These are phyloP conservation scores for Asterophora parasitica DNA, from an alignment of 768 basidiomycete species.

Conservation along the genomic window DNA sequence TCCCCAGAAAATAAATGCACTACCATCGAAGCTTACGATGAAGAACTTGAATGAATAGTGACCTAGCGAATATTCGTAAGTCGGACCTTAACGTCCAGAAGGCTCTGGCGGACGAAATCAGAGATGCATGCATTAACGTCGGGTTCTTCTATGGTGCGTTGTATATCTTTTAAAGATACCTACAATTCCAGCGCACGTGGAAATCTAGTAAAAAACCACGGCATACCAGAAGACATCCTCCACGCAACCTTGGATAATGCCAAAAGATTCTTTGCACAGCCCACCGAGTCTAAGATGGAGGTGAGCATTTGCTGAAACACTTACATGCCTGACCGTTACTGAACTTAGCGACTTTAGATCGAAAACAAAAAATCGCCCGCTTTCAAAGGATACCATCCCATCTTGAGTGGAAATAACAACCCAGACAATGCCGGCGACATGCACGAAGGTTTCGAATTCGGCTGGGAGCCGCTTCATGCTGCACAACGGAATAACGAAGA, in stretches of 20 bases:
- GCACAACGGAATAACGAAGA: conserved; percentile 21
- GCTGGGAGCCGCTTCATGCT: conserved; percentile 52
- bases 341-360: conserved; percentile 41
- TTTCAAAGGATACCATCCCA: conserved; percentile 73
- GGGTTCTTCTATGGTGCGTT: conserved; percentile 79
- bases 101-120: conserved; percentile 51
- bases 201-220: conserved; percentile 71
- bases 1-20: not conserved
- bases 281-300: conserved; percentile 60
- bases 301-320: conserved; percentile 29
- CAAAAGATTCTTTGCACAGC: conserved; percentile 65
- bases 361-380: conserved; percentile 61
- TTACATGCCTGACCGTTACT: not conserved
- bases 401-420: conserved; percentile 72
- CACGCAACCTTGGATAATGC: conserved; percentile 39
- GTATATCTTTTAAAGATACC: not conserved
- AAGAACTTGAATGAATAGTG: conserved; percentile 26
- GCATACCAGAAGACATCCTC: conserved; percentile 53
- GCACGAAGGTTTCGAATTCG: conserved; percentile 88
- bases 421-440: conserved; percentile 78
- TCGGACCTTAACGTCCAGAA: conserved; percentile 32
- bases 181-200: not conserved
- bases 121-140: conserved; percentile 74
- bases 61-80: conserved; percentile 37
- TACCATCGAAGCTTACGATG: not conserved